Evolutionary conservation across 805 yeast species (phyloP).

Genomic region (Sugiyamaella valdiviana): DNA sequence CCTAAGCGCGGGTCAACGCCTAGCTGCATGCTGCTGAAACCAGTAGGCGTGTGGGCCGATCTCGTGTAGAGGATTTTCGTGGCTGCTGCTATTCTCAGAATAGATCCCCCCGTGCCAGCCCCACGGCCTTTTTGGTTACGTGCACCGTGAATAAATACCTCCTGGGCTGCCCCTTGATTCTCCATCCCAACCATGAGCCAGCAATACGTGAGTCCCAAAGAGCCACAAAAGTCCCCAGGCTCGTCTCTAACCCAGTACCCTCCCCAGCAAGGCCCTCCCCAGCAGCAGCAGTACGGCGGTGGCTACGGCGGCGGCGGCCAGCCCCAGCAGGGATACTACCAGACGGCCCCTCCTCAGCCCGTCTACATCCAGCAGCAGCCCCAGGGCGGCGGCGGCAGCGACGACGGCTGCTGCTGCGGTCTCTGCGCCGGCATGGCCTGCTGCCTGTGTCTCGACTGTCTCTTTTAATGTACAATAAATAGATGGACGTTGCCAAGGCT

Average conservation of each 20-base stretch:
- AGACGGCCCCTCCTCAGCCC: constrained; percentile 26
- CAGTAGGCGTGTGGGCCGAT: background rate
- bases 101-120: background rate
- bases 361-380: constrained; percentile 27
- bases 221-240: no score
- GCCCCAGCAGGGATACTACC: constrained; percentile 18
- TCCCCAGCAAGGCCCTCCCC: constrained; percentile 21
- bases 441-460: constrained; percentile 27
- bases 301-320: background rate
- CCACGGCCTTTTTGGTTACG: background rate
- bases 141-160: background rate
- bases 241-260: background rate
- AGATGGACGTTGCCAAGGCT: background rate
- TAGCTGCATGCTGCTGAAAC: background rate
- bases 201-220: background rate
- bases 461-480: no score
- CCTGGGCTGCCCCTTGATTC: background rate
- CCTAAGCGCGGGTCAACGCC: background rate
- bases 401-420: constrained; percentile 31
- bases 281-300: constrained; percentile 16
- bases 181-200: background rate
- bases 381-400: constrained; percentile 20
- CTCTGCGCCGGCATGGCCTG: constrained; percentile 32
- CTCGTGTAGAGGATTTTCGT: background rate
- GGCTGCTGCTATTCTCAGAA: background rate